Evolutionary conservation across 768 basidiomycete genomes (phyloP), one percentile per base, ranked within the genome.

Genomic region (Krasilnikovozyma curviuscula): DNA sequence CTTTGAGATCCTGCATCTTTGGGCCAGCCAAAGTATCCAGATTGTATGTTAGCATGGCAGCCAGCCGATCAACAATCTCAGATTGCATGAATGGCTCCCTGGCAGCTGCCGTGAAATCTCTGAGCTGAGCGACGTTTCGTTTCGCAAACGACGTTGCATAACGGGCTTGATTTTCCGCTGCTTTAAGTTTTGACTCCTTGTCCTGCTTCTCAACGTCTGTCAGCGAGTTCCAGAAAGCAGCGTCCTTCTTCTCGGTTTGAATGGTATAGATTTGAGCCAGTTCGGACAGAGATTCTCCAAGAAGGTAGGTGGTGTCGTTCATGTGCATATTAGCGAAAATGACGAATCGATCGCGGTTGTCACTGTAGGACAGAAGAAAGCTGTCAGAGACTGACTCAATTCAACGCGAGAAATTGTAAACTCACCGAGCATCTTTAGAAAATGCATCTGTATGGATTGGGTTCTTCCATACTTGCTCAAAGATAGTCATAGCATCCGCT

Each of bases 281-380:
- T 54, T 89, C 83, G 56, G 77, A 77, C 40, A 97, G 70, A 8
- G 86, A 91, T 59, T 98, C 93, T 62, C 97, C 88, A 73, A 98
- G 78, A 44, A 95, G 80, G 65, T 88, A 97, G 8, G 91, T 97
- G 46, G 91, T 86, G 58, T 98, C 93, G 71, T 93, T 95, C 69
- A 97, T 93, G 76, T 97, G 82, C 57, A 95, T 70, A 67, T 98
- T 97, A 67, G 89, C 74, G 63, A 98, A 97, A 48, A 79, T 78
- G 45, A 97, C 79, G 63, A 97, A 97, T 65, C 83, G 81, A 56
- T 93, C 85, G 40, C 83, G 78, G 60, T 66, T 62, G 51, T 85
- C 76, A 54, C 83, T 89, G 50, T 18, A 24, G 32, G 5, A 27
- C 0, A 29, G 7, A 13, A 14, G 3, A 42, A 38, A 18, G 23